Conservation (phyloP, 2,329 filamentous ascomycete genomes). For the Aspergillus spinulosporus region DNA sequence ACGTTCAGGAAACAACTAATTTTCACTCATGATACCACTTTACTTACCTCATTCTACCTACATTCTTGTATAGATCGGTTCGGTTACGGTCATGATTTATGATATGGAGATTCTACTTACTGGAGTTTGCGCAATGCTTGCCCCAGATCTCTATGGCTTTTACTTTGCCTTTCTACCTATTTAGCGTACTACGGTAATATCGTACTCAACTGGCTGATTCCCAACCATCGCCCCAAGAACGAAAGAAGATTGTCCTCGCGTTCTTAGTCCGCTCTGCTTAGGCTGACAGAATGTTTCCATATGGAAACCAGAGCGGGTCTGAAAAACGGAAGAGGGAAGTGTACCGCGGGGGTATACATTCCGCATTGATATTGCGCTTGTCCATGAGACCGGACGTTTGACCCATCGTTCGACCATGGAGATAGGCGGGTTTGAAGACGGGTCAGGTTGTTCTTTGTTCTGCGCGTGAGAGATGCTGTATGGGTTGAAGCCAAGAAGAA, state of each 20-base stretch:
- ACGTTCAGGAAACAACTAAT: neutral
- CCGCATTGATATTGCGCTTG: slow-evolving; percentile 52
- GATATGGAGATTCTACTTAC: slow-evolving; percentile 16
- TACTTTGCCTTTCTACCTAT: neutral
- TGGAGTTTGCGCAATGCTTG: neutral
- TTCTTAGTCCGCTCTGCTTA: slow-evolving; percentile 59
- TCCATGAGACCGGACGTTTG: slow-evolving; percentile 35
- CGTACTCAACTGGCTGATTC: too few relatives aligned
- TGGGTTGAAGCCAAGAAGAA: slow-evolving; percentile 8
- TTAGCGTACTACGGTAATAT: too few relatives aligned
- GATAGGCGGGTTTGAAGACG: slow-evolving; percentile 47
- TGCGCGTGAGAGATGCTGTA: slow-evolving; percentile 12
- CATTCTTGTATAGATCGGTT: slow-evolving; percentile 16
- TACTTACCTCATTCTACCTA: neutral
- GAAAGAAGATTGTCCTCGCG: slow-evolving; percentile 48
- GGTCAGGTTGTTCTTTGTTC: slow-evolving; percentile 47
- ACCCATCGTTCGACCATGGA: slow-evolving; percentile 52
- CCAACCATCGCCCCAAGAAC: neutral
- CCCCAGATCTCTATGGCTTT: neutral
- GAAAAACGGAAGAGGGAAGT: slow-evolving; percentile 51
- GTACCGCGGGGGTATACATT: slow-evolving; percentile 34
- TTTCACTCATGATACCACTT: slow-evolving; percentile 7
- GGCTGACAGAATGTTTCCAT: slow-evolving; percentile 38
- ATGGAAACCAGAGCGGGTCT: slow-evolving; percentile 51
- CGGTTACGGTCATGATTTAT: slow-evolving; percentile 18